A percentile compares a stretch with the other conserved stretches of the same genome.
Conservation (phyloP, 176 grass and related monocot genomes). For the Leersia perrieri region DNA sequence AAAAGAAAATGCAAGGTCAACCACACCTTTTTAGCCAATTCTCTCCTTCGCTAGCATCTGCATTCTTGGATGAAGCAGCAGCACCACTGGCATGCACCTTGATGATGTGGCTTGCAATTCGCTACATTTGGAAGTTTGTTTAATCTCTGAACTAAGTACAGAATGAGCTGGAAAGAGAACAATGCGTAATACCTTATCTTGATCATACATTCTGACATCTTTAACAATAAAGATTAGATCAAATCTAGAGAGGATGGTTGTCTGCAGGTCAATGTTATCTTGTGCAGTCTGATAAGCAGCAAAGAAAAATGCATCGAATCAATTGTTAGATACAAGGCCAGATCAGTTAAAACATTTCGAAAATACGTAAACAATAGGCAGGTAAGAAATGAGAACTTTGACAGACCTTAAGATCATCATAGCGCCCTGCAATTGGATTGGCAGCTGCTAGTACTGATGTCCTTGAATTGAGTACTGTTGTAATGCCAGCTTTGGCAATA, state of each 20-base stretch:
- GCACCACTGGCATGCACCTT: slow-evolving; percentile 68
- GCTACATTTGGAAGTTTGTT: not conserved
- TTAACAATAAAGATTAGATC: slow-evolving; percentile 4
- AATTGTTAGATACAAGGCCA: not conserved
- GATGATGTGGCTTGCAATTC: not conserved
- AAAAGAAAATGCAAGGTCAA: not conserved
- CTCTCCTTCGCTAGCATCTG: slow-evolving; percentile 72
- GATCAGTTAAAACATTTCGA: not conserved
- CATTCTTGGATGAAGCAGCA: slow-evolving; percentile 39
- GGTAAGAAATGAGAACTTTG: not conserved
- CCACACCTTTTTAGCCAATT: slow-evolving; percentile 75
- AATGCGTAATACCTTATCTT: slow-evolving; percentile 44
- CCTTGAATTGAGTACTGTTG: slow-evolving; percentile 94
- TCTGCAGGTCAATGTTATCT: slow-evolving; percentile 97
- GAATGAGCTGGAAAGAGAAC: not conserved
- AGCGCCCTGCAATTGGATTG: slow-evolving; percentile 87
- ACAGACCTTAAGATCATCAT: slow-evolving; percentile 90
- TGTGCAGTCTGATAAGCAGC: slow-evolving; percentile 68
- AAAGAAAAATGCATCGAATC: slow-evolving; percentile 9
- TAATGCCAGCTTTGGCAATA: slow-evolving; percentile 98
- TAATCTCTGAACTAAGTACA: not conserved
- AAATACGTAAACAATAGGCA: not conserved
- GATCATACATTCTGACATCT: not conserved
- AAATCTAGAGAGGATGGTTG: slow-evolving; percentile 39
- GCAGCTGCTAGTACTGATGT: slow-evolving; percentile 97